Evolutionary conservation across 192 early-diverging fungal genomes (phyloP).

Genomic region (Cladochytrium replicatum): DNA sequence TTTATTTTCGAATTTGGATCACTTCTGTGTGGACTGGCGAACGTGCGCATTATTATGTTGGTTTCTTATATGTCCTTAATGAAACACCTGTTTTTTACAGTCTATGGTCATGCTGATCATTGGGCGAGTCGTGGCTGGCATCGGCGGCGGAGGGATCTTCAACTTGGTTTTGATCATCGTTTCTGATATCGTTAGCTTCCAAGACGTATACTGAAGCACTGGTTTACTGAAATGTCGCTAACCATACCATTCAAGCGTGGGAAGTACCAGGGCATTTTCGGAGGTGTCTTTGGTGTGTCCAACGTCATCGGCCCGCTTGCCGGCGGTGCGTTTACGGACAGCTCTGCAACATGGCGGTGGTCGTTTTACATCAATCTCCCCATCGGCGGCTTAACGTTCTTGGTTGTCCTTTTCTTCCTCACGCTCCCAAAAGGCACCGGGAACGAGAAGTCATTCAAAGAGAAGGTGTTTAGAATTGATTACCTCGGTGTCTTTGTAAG

Average conservation of each 20-base stretch:
- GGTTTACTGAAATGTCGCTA: too few species aligned
- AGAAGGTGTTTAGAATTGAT: constrained; percentile 62
- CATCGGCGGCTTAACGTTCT: constrained; percentile 55
- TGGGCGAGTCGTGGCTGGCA: constrained; percentile 68
- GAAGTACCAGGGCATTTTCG: constrained; percentile 74
- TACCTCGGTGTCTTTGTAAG: constrained; percentile 46
- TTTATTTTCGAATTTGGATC: constrained; percentile 72
- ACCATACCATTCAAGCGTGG: constrained; percentile 57
- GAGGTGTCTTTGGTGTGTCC: constrained; percentile 67
- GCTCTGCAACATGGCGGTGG: constrained; percentile 24
- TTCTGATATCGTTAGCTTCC: constrained; percentile 69
- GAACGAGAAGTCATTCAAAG: constrained; percentile 30
- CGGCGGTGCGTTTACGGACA: constrained; percentile 83
- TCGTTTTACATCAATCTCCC: constrained; percentile 83
- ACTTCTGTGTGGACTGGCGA: constrained; percentile 71
- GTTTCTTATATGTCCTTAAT: too few species aligned
- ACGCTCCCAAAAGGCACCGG: constrained; percentile 52
- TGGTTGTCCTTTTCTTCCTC: constrained; percentile 45
- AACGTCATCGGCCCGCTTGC: constrained; percentile 72
- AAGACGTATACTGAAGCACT: too few species aligned
- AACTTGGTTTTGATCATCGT: constrained; percentile 71
- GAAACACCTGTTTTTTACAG: constrained; percentile 26
- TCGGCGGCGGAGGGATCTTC: constrained; percentile 74
- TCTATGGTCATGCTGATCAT: constrained; percentile 54
- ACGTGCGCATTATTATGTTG: too few species aligned